A percentile compares a stretch with the other conserved stretches of the same genome.
Conservation (phyloP, 768 basidiomycete species). For the Tulasnella sp. region DNA sequence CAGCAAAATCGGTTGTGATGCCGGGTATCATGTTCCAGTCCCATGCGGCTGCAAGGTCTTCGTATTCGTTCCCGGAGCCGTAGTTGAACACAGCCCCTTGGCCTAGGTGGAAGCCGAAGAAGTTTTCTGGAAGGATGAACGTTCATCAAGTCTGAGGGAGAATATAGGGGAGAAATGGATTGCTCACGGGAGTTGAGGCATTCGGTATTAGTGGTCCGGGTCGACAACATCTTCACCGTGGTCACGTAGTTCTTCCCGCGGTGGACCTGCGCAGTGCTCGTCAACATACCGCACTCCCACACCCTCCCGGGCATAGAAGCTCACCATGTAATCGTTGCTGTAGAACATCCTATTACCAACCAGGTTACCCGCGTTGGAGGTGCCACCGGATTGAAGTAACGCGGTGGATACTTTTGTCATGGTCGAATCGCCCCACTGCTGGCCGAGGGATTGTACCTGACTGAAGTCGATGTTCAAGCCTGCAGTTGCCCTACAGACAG, state of each 20-base stretch:
- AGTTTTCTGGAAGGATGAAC: conserved; percentile 32
- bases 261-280: conserved; percentile 39
- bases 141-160: not conserved
- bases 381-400: conserved; percentile 28
- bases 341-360: conserved; percentile 54
- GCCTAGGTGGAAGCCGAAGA: conserved; percentile 55
- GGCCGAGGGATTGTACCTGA: conserved; percentile 37
- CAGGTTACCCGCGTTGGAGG: conserved; percentile 46
- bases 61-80: no score
- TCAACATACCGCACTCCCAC: conserved; percentile 30
- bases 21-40: conserved; percentile 72
- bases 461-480: conserved; percentile 49
- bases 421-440: conserved; percentile 37
- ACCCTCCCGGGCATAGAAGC: not conserved
- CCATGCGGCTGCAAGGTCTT: conserved; percentile 60
- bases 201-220: conserved; percentile 48
- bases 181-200: conserved; percentile 34
- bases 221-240: conserved; percentile 51
- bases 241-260: conserved; percentile 48
- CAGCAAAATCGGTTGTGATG: conserved; percentile 50
- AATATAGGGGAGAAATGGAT: not conserved
- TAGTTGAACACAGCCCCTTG: conserved; percentile 55
- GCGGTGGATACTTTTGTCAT: conserved; percentile 32
- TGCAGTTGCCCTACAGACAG: conserved; percentile 36
- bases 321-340: not conserved